These are phyloP conservation scores for Steccherinum ochraceum DNA, from an alignment of 768 basidiomycete genomes.

Conservation along the genomic window DNA sequence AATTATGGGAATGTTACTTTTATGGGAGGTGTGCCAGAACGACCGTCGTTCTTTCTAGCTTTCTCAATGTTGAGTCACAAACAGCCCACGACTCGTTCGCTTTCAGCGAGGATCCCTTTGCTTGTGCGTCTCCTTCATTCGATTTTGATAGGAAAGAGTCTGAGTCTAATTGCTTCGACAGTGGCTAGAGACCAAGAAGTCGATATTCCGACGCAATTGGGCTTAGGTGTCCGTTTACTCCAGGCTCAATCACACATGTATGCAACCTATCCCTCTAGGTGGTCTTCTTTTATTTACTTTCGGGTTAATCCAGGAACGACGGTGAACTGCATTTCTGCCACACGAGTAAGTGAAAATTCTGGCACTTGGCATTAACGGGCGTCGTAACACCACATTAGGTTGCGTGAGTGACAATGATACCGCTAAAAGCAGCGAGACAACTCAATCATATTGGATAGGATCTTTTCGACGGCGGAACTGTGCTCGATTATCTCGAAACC, in stretches of 20 bases:
- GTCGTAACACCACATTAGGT: conserved; percentile 2
- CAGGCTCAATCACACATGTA: conserved; percentile 42
- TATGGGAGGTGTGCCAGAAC: conserved; percentile 23
- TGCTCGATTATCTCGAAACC: conserved; percentile 18
- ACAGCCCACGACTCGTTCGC: conserved; percentile 55
- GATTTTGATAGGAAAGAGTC: too few species aligned
- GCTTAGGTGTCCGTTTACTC: conserved; percentile 47
- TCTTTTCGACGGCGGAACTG: conserved; percentile 49
- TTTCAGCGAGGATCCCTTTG: conserved; percentile 39
- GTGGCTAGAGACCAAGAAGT: conserved; percentile 47
- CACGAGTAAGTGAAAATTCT: conserved; percentile 37
- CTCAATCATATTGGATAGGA: conserved; percentile 9
- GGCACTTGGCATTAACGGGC: background rate
- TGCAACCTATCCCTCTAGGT: conserved; percentile 6
- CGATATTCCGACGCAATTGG: conserved; percentile 42
- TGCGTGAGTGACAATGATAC: conserved; percentile 13
- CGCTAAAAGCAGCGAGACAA: background rate
- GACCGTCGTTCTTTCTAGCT: background rate
- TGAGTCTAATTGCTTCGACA: conserved; percentile 11
- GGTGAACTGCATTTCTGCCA: conserved; percentile 61
- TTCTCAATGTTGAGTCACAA: background rate
- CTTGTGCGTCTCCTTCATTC: conserved; percentile 26
- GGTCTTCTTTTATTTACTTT: too few species aligned
- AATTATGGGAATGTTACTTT: conserved; percentile 42
- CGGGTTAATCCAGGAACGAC: conserved; percentile 26